Evolutionary conservation across 192 early-diverging fungal genomes (phyloP).

Genomic region (Linnemannia exigua): DNA sequence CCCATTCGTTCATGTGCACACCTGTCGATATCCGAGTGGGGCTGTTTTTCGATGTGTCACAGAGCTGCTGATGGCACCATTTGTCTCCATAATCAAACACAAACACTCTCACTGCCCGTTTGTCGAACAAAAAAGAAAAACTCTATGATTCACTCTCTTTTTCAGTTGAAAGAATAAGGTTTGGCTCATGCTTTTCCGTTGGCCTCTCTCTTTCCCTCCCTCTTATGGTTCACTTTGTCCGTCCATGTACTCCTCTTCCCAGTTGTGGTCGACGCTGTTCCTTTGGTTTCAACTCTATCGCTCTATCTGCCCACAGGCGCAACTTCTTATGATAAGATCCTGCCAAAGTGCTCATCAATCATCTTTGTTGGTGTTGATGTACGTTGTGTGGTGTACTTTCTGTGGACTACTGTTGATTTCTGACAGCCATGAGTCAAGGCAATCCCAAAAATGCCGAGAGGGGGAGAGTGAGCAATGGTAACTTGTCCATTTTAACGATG

Average conservation of each 20-base stretch:
- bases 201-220: neutral
- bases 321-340: neutral
- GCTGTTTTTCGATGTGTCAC: neutral
- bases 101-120: neutral
- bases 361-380: neutral
- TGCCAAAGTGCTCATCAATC: neutral
- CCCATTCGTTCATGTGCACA: neutral
- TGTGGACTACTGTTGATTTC: neutral
- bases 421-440: constrained; percentile 5
- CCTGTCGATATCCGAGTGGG: neutral
- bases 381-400: neutral
- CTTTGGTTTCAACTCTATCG: neutral
- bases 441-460: neutral
- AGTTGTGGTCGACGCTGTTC: neutral
- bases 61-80: neutral
- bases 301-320: neutral
- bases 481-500: neutral
- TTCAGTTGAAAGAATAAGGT: constrained; percentile 10
- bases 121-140: neutral
- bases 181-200: constrained; percentile 26
- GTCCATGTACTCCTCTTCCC: neutral
- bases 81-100: constrained; percentile 4
- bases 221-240: neutral
- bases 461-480: neutral
- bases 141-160: constrained; percentile 7